phyloP scores from a whole-genome alignment of 2,329 filamentous ascomycete genomes.

The Keithomyces neogunnii region DNA sequence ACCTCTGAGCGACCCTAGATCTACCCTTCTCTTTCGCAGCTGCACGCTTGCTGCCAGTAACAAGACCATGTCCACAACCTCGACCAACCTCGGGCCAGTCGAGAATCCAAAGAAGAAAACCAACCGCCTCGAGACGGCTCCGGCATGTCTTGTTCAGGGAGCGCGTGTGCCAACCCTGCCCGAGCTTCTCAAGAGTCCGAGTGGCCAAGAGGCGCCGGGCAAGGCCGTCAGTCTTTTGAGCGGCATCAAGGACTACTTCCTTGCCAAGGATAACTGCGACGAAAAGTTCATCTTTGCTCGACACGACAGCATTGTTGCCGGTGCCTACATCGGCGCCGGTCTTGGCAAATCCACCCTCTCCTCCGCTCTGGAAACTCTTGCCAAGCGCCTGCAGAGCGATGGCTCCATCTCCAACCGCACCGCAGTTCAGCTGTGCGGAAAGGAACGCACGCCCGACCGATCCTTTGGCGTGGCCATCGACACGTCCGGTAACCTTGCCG shows the following conservation, averaged over 20 bases:
- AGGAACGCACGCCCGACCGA: neutral
- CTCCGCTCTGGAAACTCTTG: neutral
- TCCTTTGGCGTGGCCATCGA: constrained; percentile 1
- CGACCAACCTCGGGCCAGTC: no score
- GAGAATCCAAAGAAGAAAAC: neutral
- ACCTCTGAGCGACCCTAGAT: constrained; percentile 5
- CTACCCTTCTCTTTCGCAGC: constrained; percentile 8
- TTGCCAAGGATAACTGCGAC: constrained; percentile 12
- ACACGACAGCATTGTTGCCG: constrained; percentile 8
- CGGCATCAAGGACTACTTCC: constrained; percentile 8
- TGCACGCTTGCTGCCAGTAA: no score
- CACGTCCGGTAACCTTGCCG: no score
- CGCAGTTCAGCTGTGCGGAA: neutral
- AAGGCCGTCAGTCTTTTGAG: neutral
- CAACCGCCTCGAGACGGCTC: no score
- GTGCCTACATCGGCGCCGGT: constrained; percentile 9
- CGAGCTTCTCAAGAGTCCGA: no score
- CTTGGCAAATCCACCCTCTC: constrained; percentile 5
- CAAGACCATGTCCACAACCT: no score
- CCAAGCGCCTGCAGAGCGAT: neutral
- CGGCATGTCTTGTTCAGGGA: neutral
- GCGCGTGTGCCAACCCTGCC: no score
- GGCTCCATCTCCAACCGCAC: neutral
- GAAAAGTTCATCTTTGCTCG: constrained; percentile 13
- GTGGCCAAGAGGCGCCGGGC: no score